Conservation (phyloP, 768 basidiomycete genomes). For the Amylocystis lapponica region DNA sequence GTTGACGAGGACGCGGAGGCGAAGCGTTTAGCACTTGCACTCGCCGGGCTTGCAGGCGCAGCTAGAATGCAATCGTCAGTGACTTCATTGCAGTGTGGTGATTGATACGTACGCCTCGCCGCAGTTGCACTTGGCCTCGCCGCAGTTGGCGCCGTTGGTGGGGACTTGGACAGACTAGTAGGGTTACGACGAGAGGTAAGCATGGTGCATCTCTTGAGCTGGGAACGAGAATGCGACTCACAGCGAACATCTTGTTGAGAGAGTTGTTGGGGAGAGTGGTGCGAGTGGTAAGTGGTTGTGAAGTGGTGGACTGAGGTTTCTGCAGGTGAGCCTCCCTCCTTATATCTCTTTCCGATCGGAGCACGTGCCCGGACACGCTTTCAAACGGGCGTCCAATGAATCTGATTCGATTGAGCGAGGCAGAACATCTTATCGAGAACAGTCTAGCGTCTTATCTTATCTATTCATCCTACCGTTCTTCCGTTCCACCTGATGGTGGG, state of each 20-base stretch:
- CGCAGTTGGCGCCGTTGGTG: slow-evolving; percentile 42
- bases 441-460: no score
- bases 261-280: slow-evolving; percentile 1
- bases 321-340: slow-evolving; percentile 2
- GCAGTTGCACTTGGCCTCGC: slow-evolving; percentile 44
- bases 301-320: slow-evolving; percentile 7
- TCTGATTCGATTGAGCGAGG: no score
- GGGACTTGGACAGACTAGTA: slow-evolving; percentile 23
- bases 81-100: background rate
- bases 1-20: no score
- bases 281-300: slow-evolving; percentile 6
- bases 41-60: slow-evolving; percentile 56
- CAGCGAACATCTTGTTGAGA: slow-evolving; percentile 12
- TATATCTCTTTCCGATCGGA: slow-evolving; percentile 8
- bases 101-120: slow-evolving; percentile 36
- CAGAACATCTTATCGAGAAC: no score
- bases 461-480: no score
- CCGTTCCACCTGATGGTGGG: no score
- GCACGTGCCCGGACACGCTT: no score
- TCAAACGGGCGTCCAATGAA: no score
- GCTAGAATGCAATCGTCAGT: slow-evolving; percentile 24
- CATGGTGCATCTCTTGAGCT: background rate
- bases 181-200: slow-evolving; percentile 3
- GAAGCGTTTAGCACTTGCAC: slow-evolving; percentile 53
- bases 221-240: slow-evolving; percentile 1